phyloP scores from a whole-genome alignment of 2,329 filamentous ascomycete species.

The Cylindrodendrum hubeiense region DNA sequence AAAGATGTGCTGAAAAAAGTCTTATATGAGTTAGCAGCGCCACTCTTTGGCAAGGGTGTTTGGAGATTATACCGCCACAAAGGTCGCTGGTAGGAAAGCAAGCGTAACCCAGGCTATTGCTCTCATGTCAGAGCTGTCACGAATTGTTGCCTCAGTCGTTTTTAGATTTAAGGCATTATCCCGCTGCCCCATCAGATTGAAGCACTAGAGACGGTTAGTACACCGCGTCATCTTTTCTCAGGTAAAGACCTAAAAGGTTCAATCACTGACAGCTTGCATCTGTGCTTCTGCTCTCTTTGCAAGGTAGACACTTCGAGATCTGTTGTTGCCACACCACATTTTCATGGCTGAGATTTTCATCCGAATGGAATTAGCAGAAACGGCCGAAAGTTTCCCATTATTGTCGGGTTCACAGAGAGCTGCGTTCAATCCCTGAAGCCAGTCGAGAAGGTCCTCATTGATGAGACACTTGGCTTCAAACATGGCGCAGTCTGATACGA shows the following conservation, averaged over 20 bases:
- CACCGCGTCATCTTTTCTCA: neutral
- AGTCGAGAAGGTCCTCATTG: neutral
- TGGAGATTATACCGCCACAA: neutral
- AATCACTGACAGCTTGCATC: neutral
- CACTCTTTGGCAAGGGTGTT: neutral
- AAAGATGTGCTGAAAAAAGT: neutral
- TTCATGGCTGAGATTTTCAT: neutral
- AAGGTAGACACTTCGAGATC: neutral
- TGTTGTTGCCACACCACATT: neutral
- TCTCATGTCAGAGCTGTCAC: neutral
- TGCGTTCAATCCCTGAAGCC: neutral
- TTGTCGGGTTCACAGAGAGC: neutral
- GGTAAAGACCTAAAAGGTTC: no score
- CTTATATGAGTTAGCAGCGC: neutral
- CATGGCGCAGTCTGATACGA: neutral
- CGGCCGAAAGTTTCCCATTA: neutral
- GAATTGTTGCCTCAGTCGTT: neutral
- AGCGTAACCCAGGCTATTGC: neutral
- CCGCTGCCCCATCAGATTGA: neutral
- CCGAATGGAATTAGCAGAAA: neutral
- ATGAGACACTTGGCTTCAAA: neutral
- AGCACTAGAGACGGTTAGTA: neutral
- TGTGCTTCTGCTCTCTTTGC: neutral
- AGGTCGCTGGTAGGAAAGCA: neutral
- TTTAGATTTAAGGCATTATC: neutral